These are phyloP conservation scores for Botrytis porri DNA, from an alignment of 2,329 filamentous ascomycete genomes.

Conservation along the genomic window DNA sequence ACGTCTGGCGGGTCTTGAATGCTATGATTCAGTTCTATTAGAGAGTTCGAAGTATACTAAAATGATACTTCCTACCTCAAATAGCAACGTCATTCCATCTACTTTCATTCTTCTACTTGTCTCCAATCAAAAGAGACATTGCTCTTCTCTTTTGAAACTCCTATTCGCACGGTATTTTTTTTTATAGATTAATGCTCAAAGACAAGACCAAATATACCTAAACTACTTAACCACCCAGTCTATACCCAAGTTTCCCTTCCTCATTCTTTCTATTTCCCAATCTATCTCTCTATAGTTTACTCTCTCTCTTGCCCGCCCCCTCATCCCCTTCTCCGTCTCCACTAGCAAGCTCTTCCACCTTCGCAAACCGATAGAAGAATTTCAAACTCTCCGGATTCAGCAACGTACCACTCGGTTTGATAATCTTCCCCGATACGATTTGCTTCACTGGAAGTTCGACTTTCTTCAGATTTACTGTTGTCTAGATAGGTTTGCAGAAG, in stretches of 20 bases:
- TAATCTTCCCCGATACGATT: conserved; percentile 70
- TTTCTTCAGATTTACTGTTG: conserved; percentile 81
- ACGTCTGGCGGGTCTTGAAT: fast-evolving
- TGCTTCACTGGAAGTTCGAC: conserved; percentile 82
- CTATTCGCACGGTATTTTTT: too few relatives aligned
- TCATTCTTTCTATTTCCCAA: background rate
- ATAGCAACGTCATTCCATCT: too few relatives aligned
- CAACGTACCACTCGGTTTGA: conserved; percentile 74
- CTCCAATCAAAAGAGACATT: too few relatives aligned
- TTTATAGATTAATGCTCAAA: too few relatives aligned
- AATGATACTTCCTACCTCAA: too few relatives aligned
- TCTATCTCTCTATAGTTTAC: background rate
- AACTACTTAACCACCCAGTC: background rate
- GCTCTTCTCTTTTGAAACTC: background rate
- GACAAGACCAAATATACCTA: background rate
- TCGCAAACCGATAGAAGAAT: conserved; percentile 76
- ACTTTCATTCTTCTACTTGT: too few relatives aligned
- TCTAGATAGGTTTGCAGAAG: conserved; percentile 45
- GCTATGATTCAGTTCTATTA: too few relatives aligned
- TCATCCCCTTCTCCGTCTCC: too few relatives aligned
- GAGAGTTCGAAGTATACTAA: too few relatives aligned
- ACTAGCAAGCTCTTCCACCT: conserved; percentile 54
- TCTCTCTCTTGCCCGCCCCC: background rate
- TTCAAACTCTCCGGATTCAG: conserved; percentile 73
- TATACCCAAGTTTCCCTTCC: background rate